These are phyloP conservation scores for Lablab purpureus DNA, from an alignment of 306 rosid genomes.

Conservation along the genomic window DNA sequence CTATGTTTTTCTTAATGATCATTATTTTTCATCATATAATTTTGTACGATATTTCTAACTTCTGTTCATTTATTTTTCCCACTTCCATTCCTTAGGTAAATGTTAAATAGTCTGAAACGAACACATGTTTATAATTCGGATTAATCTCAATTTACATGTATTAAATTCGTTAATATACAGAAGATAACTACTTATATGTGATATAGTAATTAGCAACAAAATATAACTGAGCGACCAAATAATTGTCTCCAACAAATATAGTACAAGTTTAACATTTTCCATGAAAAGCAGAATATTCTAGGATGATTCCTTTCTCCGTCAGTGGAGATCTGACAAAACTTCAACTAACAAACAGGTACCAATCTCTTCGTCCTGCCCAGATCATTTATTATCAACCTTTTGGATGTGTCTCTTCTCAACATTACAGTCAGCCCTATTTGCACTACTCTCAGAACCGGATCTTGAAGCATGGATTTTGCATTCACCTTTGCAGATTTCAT, in stretches of 20 bases:
- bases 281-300: constrained; percentile 19
- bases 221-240: not conserved
- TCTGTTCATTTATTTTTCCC: too few relatives aligned
- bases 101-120: too few relatives aligned
- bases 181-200: too few relatives aligned
- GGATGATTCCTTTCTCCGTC: not conserved
- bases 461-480: constrained; percentile 55
- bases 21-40: not conserved
- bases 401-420: constrained; percentile 73
- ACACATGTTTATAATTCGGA: not conserved
- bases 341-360: constrained; percentile 59
- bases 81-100: too few relatives aligned
- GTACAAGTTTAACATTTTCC: not conserved
- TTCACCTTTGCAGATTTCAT: constrained; percentile 57
- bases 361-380: constrained; percentile 65
- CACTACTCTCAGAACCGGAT: constrained; percentile 54
- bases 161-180: too few relatives aligned
- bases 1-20: not conserved
- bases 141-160: not conserved
- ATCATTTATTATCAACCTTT: constrained; percentile 62
- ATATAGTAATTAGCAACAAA: not conserved
- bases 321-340: constrained; percentile 33
- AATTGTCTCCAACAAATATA: not conserved
- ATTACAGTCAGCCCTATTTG: constrained; percentile 53
- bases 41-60: too few relatives aligned